A percentile compares a stretch with the other conserved stretches of the same genome.
Evolutionary conservation across 495 filamentous ascomycete species (phyloP).

Genomic region (Platismatia glauca): DNA sequence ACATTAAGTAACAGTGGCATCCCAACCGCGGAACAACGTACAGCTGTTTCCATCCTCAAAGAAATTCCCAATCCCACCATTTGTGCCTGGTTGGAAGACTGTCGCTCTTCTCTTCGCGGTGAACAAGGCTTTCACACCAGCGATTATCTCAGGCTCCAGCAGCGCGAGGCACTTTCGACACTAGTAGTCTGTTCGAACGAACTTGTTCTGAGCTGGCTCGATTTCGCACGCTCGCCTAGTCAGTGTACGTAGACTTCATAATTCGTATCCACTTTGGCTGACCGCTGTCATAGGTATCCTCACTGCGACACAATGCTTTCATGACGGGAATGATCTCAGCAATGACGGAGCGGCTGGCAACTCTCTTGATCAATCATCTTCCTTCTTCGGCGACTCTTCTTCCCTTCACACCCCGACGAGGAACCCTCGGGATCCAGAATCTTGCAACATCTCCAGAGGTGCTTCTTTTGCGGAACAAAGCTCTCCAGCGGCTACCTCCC

Average conservation of each 20-base stretch:
- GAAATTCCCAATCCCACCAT: neutral
- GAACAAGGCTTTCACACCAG: neutral
- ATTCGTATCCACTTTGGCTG: neutral
- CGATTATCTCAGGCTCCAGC: too few relatives aligned
- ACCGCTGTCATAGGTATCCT: neutral
- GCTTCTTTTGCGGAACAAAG: neutral
- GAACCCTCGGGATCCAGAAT: neutral
- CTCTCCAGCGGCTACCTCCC: neutral
- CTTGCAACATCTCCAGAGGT: neutral
- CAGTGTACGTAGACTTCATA: neutral
- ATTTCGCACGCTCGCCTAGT: neutral
- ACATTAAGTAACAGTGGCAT: neutral
- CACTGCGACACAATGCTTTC: neutral
- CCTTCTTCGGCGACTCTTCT: neutral
- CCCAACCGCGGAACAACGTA: neutral
- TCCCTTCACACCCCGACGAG: neutral
- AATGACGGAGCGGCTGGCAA: neutral
- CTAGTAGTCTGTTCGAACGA: neutral
- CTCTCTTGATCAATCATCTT: neutral
- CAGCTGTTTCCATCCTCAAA: neutral
- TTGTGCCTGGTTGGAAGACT: neutral
- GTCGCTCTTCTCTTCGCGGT: neutral
- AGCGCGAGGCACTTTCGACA: neutral
- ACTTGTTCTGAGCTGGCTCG: neutral
- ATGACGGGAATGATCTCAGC: neutral